Evolutionary conservation across 2,329 filamentous ascomycete genomes (phyloP), one percentile per base, ranked within the genome.

Genomic region (Colletotrichum limetticola): DNA sequence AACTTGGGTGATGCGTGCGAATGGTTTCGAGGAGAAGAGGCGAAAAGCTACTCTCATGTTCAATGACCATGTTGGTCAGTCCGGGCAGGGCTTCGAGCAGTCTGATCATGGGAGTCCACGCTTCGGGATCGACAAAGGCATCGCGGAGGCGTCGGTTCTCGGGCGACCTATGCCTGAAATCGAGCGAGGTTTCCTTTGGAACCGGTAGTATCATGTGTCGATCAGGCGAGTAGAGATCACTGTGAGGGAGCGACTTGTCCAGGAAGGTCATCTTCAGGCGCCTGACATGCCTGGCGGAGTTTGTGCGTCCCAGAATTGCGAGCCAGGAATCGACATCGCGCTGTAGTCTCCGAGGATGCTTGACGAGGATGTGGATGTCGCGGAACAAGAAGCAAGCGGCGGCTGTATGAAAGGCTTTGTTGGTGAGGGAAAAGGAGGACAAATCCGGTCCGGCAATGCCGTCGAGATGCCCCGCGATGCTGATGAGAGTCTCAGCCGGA

Each of bases 401-500:
- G 16, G 57, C 57, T 22, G 42, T 37, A 5, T 71, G 9, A 52
- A 57, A 62, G 11, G 52, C 16, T 55, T 16, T 52, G 26, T 49
- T 42, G 8, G 53, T 37, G 24, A 61, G 64, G 22, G 64, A 35
- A 28, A 68, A 68, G 11, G 64, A 62, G 3, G 37, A 49, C 28
- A 71, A 35, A 57, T 67, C 11, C 12, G 57, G 57, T n/a, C 30
- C 14, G 14, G 35, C 56, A n/a, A 53, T 12, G 11, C 32, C n/a
- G 16, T 62, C 32, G 57, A 71, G 35, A 19, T 37, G n/a, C 22
- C 49, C 52, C 14, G 59, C 66, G 35, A 69, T 69, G 16, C 28
- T 57, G 52, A 64, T 24, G 26, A 69, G 59, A n/a, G 59, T 55
- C 35, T 69, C 66, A n/a, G 52, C 14, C 8, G 66, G 66, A 26